phyloP scores from a whole-genome alignment of 2,329 filamentous ascomycete genomes.

The Talaromyces sp. region DNA sequence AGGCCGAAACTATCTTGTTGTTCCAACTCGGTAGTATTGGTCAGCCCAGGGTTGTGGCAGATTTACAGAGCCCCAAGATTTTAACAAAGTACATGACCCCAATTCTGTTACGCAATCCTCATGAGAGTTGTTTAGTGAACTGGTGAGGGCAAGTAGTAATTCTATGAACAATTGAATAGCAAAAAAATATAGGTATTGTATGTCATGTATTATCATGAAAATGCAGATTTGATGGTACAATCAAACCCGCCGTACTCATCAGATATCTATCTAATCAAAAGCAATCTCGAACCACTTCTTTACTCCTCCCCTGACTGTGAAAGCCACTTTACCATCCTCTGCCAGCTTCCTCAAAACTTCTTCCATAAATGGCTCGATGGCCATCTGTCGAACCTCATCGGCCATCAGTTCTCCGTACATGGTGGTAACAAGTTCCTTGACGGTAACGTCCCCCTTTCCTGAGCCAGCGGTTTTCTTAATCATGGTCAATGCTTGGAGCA shows the following conservation, averaged over 20 bases:
- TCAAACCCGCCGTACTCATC: background rate
- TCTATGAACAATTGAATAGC: background rate
- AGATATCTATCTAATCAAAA: background rate
- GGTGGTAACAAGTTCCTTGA: conserved; percentile 41
- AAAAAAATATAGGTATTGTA: background rate
- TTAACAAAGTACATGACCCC: too few relatives aligned
- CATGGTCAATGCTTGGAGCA: conserved; percentile 33
- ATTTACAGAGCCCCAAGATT: too few relatives aligned
- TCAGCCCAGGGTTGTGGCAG: background rate
- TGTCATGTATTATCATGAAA: background rate
- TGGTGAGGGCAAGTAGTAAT: background rate
- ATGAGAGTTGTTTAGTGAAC: background rate
- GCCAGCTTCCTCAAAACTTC: conserved; percentile 45
- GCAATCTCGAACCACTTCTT: conserved; percentile 38
- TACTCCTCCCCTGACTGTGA: conserved; percentile 34
- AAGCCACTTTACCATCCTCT: conserved; percentile 43
- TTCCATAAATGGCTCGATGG: conserved; percentile 44
- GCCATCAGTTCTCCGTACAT: conserved; percentile 41
- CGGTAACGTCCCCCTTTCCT: conserved; percentile 31
- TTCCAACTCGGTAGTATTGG: background rate
- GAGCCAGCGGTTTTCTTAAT: background rate
- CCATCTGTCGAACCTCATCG: conserved; percentile 33
- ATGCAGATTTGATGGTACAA: background rate
- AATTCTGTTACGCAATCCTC: too few relatives aligned
- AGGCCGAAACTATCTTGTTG: background rate